Conservation (phyloP, 768 basidiomycete genomes). For the Amanita pallidorosea region DNA sequence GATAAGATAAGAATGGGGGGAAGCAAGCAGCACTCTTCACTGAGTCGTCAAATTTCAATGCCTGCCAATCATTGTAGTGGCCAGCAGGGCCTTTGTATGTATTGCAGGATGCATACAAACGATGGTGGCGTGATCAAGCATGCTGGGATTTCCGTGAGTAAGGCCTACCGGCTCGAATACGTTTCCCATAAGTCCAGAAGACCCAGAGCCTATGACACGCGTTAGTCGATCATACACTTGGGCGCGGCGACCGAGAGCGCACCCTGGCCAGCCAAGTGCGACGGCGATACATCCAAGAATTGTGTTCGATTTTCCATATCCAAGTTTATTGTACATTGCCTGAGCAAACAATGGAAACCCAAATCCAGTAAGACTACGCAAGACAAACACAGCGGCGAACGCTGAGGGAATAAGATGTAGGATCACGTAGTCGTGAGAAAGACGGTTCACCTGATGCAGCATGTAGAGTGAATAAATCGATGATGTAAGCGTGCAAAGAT, state of each 20-base stretch:
- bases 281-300: slow-evolving; percentile 36
- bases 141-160: slow-evolving; percentile 2
- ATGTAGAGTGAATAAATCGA: no score
- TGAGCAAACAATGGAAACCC: slow-evolving; percentile 74
- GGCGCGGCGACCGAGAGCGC: slow-evolving; percentile 14
- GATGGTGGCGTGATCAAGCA: no score
- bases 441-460: slow-evolving; percentile 46
- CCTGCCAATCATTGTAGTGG: no score
- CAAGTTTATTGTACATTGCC: slow-evolving; percentile 57
- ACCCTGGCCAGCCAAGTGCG: slow-evolving; percentile 18
- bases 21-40: no score
- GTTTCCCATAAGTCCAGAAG: slow-evolving; percentile 6
- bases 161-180: slow-evolving; percentile 1
- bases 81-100: no score
- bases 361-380: slow-evolving; percentile 72
- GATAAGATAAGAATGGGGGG: no score
- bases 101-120: no score
- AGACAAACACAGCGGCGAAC: slow-evolving; percentile 49
- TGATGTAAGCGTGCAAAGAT: no score
- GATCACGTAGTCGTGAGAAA: not conserved
- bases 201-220: slow-evolving; percentile 6
- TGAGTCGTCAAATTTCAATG: no score
- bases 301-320: slow-evolving; percentile 61
- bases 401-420: slow-evolving; percentile 22
- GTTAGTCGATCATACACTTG: no score